These are phyloP conservation scores for Intubia oerlemansii DNA, from an alignment of 2,329 filamentous ascomycete species.

Conservation along the genomic window DNA sequence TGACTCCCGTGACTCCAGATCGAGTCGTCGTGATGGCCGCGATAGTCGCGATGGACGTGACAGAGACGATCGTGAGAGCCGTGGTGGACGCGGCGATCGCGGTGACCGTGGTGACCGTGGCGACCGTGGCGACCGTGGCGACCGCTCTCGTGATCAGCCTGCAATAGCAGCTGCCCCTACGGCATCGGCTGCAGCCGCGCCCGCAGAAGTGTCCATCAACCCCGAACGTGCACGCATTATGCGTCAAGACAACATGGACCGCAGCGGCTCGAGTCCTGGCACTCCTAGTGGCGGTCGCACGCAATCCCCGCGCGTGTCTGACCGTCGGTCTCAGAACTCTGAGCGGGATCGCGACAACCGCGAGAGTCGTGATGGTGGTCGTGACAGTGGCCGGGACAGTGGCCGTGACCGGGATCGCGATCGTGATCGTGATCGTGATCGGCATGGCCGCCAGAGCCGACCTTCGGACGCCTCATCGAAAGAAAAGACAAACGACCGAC, in stretches of 20 bases:
- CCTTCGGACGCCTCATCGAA: too few species aligned
- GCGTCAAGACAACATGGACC: slow-evolving; percentile 20
- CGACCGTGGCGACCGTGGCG: too few species aligned
- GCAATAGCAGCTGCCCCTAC: too few species aligned
- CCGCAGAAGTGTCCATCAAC: slow-evolving; percentile 28
- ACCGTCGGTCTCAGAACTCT: slow-evolving; percentile 12
- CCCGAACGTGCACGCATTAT: slow-evolving; percentile 32
- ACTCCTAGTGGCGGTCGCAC: slow-evolving; percentile 10
- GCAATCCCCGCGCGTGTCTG: slow-evolving; percentile 28
- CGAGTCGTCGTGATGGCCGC: too few species aligned
- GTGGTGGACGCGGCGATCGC: too few species aligned
- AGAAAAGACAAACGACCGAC: too few species aligned
- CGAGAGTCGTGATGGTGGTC: too few species aligned
- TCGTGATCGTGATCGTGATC: slow-evolving; percentile 18
- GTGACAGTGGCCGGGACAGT: slow-evolving; percentile 1
- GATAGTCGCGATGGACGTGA: too few species aligned
- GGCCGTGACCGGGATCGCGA: slow-evolving; percentile 4
- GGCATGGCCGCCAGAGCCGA: slow-evolving; percentile 24
- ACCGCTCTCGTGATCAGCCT: too few species aligned
- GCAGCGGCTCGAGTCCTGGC: too few species aligned
- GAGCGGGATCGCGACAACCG: slow-evolving; percentile 21
- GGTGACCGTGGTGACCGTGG: too few species aligned
- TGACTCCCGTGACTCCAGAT: slow-evolving; percentile 17
- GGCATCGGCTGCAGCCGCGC: too few species aligned
- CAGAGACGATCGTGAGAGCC: slow-evolving; percentile 12